phyloP scores from a whole-genome alignment of 768 basidiomycete species.

The Boletus rex-veris region DNA sequence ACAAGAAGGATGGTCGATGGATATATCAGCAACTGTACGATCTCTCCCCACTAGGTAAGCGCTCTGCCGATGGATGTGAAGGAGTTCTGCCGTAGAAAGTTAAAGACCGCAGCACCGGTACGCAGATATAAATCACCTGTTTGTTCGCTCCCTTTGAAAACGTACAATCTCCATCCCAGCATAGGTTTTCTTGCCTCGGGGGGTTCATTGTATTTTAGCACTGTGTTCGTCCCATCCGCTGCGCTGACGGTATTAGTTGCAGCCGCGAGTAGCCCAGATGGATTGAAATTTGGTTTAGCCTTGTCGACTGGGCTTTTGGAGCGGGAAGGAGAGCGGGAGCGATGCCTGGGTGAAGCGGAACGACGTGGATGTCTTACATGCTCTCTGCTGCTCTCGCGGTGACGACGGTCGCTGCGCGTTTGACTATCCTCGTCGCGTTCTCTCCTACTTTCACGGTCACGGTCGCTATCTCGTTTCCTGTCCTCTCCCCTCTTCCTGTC shows the following conservation, averaged over 20 bases:
- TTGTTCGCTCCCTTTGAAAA: conserved; percentile 95
- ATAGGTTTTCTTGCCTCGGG: conserved; percentile 94
- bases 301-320: conserved; percentile 51
- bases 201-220: conserved; percentile 97
- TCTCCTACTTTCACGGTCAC: conserved; percentile 11
- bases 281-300: conserved; percentile 84
- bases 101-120: neutral
- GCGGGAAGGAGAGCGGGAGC: conserved; percentile 40
- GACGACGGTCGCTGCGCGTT: conserved; percentile 26
- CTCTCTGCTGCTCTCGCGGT: conserved; percentile 26
- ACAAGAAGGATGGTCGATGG: conserved; percentile 92
- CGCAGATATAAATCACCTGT: conserved; percentile 56
- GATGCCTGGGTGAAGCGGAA: conserved; percentile 52
- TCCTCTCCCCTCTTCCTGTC: conserved; percentile 16
- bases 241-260: conserved; percentile 89
- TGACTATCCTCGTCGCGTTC: conserved; percentile 36
- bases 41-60: conserved; percentile 94
- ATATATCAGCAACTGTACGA: conserved; percentile 78
- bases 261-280: conserved; percentile 89
- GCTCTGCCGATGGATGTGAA: conserved; percentile 92
- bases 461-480: conserved; percentile 11
- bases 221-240: conserved; percentile 69
- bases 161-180: conserved; percentile 91
- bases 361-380: conserved; percentile 40
- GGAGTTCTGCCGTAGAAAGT: conserved; percentile 53